A percentile compares a stretch with the other conserved stretches of the same genome.
Conservation (phyloP, 1,284 basidiomycete genomes). For the Ceratobasidium sp. region DNA sequence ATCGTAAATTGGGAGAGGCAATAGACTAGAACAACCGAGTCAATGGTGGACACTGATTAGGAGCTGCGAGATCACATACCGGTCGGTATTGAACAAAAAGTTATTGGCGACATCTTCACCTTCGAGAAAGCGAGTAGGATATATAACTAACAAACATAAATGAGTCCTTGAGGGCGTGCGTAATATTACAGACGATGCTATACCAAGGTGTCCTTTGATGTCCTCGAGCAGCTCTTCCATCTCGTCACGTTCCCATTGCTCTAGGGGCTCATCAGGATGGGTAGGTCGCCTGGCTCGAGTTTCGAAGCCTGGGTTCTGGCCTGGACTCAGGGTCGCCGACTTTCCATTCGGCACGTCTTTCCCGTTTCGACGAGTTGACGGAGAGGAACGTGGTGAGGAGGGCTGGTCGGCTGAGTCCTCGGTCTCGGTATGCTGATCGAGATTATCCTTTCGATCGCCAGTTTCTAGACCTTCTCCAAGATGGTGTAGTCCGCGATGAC, state of each 20-base stretch:
- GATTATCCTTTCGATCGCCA: conserved; percentile 51
- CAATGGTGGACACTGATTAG: conserved; percentile 41
- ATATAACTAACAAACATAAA: conserved; percentile 69
- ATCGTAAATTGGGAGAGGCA: conserved; percentile 71
- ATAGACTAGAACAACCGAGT: conserved; percentile 55
- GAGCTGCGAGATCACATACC: conserved; percentile 62
- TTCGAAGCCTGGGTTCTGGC: conserved; percentile 24
- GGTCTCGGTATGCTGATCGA: conserved; percentile 50
- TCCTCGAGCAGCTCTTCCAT: conserved; percentile 87
- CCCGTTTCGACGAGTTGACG: conserved; percentile 42
- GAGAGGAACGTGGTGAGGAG: conserved; percentile 33
- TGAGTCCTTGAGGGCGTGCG: conserved; percentile 4
- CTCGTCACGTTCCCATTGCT: conserved; percentile 84
- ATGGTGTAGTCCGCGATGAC: conserved; percentile 45
- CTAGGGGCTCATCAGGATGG: conserved; percentile 76
- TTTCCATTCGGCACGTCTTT: conserved; percentile 27
- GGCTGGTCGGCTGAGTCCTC: conserved; percentile 47
- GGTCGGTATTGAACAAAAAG: conserved; percentile 91
- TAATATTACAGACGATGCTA: conserved; percentile 49
- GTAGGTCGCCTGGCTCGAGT: conserved; percentile 54
- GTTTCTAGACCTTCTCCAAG: conserved; percentile 54
- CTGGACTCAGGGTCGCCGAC: conserved; percentile 6
- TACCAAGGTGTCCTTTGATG: conserved; percentile 86
- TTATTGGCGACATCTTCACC: conserved; percentile 88
- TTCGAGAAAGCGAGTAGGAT: conserved; percentile 86